Conservation (phyloP, 495 filamentous ascomycete genomes). For the Amphirosellinia nigrospora region DNA sequence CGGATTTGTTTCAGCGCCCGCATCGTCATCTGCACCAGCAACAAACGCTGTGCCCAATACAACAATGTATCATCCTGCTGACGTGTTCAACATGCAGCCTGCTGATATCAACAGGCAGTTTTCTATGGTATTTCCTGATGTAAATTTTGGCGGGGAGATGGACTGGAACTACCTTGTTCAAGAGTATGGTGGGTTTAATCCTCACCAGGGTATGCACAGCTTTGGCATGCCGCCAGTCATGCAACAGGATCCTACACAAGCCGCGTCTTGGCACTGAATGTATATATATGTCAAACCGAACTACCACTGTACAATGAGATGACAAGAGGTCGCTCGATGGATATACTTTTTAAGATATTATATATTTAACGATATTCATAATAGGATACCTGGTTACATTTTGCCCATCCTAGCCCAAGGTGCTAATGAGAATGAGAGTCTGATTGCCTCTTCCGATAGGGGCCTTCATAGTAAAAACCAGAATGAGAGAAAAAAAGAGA, state of each 20-base stretch:
- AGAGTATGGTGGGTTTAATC: constrained; percentile 47
- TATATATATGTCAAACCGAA: constrained; percentile 13
- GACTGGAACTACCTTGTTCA: constrained; percentile 54
- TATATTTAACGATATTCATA: constrained; percentile 10
- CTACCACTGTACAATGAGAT: constrained; percentile 14
- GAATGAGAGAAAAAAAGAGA: too few species aligned
- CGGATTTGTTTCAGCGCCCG: constrained; percentile 29
- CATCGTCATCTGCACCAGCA: constrained; percentile 28
- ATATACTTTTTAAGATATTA: background rate
- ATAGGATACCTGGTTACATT: too few species aligned
- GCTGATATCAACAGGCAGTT: constrained; percentile 39
- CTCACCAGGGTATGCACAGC: constrained; percentile 17
- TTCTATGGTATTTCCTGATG: constrained; percentile 41
- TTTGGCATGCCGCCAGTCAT: constrained; percentile 13
- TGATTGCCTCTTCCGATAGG: too few species aligned
- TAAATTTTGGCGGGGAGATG: constrained; percentile 49
- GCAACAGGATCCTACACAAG: constrained; percentile 23
- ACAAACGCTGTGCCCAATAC: constrained; percentile 22
- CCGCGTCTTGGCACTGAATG: constrained; percentile 22
- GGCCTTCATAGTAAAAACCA: too few species aligned
- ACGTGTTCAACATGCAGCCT: constrained; percentile 35
- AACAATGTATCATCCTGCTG: constrained; percentile 31
- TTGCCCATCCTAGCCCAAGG: too few species aligned
- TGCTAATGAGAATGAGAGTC: too few species aligned
- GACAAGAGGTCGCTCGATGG: constrained; percentile 4